Base-by-base conservation (phyloP, 768 basidiomycete genomes). In the Gymnopilus junonius region DNA sequence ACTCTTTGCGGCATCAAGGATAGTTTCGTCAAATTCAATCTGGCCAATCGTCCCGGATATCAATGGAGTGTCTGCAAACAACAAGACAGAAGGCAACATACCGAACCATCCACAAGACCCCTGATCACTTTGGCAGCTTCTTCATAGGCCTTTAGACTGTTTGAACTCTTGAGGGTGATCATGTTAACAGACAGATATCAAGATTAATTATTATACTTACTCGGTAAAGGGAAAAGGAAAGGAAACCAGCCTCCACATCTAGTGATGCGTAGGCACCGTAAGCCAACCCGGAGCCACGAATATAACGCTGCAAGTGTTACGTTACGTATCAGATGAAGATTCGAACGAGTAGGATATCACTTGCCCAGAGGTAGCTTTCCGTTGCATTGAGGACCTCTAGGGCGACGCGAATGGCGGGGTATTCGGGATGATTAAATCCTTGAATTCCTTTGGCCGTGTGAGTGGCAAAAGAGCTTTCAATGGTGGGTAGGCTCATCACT, bases 351-450 rank as follows among this genome's bases (percentile, higher is more conserved):
- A 8, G 17, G 15, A 5, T 37, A 20, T 20, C 29, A 45, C 63
- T 59, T 37, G 94, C 93, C 97, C 97, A 99, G 60, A 98, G 86
- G 73, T 90, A 97, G 66, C 94, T 92, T 79, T 99, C 97, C 10
- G 94, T 88, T 12, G 94, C 96, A 68, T 97, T 97, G 55, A 99
- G 80, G 15, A 95, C 87, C 67, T 96, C 92, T 2, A 88, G 77
- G 4, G 95, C 89, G n/a, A 99, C 85, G 21, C 89, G 85, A 27
- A 97, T 77, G n/a, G 90, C 90, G 2, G 97, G 90, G 69, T 89
- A 89, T 63, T 96, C 94, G 6, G 89, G 87, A 71, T 97, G 90
- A 58, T 87, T 76, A 73, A 91, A 95, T 25, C 94, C 92, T 71
- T 83, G 80, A 39, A 95, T 89, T 29, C 90, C 88, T 72, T 90